phyloP scores from a whole-genome alignment of 805 yeast genomes.

The Schwanniomyces pseudopolymorphus region DNA sequence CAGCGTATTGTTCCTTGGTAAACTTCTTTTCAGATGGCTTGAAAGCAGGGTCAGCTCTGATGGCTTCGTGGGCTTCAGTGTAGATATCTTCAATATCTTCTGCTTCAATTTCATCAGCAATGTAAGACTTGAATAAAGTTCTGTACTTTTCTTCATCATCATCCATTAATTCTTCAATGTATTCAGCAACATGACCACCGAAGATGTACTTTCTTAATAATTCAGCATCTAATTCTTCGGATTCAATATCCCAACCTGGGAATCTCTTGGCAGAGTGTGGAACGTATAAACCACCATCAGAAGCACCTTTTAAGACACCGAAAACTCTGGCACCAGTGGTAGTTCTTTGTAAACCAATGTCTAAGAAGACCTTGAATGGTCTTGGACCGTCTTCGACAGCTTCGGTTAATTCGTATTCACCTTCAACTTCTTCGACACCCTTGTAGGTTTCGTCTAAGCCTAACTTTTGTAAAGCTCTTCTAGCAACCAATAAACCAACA shows the following conservation, averaged over 20 bases:
- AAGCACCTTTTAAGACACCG: slow-evolving; percentile 99
- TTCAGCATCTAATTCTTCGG: slow-evolving; percentile 98
- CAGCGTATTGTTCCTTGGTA: slow-evolving; percentile 98
- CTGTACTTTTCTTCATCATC: slow-evolving; percentile 99
- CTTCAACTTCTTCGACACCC: slow-evolving; percentile 99
- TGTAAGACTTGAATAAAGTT: slow-evolving; percentile 92
- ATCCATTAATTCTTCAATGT: slow-evolving; percentile 99
- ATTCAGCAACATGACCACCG: slow-evolving; percentile 99
- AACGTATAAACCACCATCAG: slow-evolving; percentile 99
- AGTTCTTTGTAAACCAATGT: slow-evolving; percentile 99
- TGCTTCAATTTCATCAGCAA: slow-evolving; percentile 96
- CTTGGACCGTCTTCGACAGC: slow-evolving; percentile 99
- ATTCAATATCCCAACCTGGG: slow-evolving; percentile 99
- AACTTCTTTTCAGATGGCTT: slow-evolving; percentile 87
- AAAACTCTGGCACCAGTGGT: slow-evolving; percentile 99
- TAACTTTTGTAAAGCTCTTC: slow-evolving; percentile 97
- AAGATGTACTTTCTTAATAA: slow-evolving; percentile 97
- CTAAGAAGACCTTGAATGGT: slow-evolving; percentile 99
- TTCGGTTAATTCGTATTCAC: slow-evolving; percentile 98
- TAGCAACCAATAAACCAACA: slow-evolving; percentile 96
- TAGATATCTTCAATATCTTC: slow-evolving; percentile 95
- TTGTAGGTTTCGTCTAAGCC: slow-evolving; percentile 97
- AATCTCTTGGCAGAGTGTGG: slow-evolving; percentile 99
- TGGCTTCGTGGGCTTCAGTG: slow-evolving; percentile 89
- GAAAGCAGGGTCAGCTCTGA: slow-evolving; percentile 94